phyloP scores from a whole-genome alignment of 768 basidiomycete genomes.

The Auriscalpium microsporum region DNA sequence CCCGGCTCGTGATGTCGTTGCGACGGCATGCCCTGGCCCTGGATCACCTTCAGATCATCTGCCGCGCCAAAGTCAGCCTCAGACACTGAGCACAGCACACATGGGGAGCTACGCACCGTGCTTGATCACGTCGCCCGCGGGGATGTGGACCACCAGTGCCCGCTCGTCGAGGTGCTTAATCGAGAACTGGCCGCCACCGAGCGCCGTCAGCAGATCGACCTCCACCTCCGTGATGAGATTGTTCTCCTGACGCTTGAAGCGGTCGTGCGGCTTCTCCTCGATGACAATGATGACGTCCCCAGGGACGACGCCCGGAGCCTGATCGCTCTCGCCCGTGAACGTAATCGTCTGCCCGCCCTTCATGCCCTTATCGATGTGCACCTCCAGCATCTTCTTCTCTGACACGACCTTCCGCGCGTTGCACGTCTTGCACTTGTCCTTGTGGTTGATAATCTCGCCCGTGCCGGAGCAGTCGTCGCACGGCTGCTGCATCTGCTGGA shows the following conservation, averaged over 20 bases:
- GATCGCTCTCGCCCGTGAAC: conserved; percentile 88
- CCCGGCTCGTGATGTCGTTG: conserved; percentile 96
- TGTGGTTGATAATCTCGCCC: conserved; percentile 92
- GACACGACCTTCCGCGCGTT: conserved; percentile 91
- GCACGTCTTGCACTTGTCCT: conserved; percentile 88
- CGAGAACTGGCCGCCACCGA: conserved; percentile 84
- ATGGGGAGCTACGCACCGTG: conserved; percentile 52
- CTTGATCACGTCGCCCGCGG: conserved; percentile 88
- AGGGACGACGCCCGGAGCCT: conserved; percentile 78
- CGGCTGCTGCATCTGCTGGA: conserved; percentile 94
- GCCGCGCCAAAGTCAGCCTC: conserved; percentile 9
- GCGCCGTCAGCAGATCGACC: conserved; percentile 85
- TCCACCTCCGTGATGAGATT: conserved; percentile 83
- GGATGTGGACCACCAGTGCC: conserved; percentile 71
- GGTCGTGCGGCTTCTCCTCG: conserved; percentile 86
- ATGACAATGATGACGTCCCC: conserved; percentile 94
- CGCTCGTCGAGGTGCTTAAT: conserved; percentile 94
- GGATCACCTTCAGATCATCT: conserved; percentile 88
- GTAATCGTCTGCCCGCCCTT: conserved; percentile 85
- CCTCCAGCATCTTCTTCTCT: conserved; percentile 96
- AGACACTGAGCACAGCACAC: background rate
- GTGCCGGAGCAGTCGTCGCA: conserved; percentile 90
- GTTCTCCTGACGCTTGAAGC: conserved; percentile 83
- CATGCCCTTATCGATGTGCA: conserved; percentile 98
- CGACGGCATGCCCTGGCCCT: conserved; percentile 97